Evolutionary conservation across 1,139 yeast genomes (phyloP).

Genomic region (Suhomyces wounanorum): DNA sequence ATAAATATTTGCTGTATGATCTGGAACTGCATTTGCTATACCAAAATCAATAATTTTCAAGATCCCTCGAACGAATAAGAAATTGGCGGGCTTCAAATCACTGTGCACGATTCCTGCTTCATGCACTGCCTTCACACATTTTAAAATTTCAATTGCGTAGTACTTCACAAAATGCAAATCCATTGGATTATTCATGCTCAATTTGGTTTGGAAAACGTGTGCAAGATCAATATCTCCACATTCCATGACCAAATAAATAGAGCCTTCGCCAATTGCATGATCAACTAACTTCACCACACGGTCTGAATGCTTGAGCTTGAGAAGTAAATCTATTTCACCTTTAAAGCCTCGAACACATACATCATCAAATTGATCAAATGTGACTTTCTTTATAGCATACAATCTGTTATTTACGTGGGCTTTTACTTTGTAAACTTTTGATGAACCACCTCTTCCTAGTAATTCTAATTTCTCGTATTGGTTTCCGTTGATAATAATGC

Average conservation of each 20-base stretch:
- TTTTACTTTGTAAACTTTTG: constrained; percentile 85
- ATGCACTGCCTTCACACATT: constrained; percentile 88
- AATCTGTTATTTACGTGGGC: constrained; percentile 51
- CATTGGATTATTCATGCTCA: constrained; percentile 46
- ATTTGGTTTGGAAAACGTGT: constrained; percentile 67
- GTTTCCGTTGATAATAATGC: constrained; percentile 52
- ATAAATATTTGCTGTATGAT: constrained; percentile 86
- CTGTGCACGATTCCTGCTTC: constrained; percentile 88
- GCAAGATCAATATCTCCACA: constrained; percentile 94
- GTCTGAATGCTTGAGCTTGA: constrained; percentile 58
- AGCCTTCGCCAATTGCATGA: constrained; percentile 64
- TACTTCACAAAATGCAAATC: constrained; percentile 81
- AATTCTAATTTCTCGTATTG: constrained; percentile 76
- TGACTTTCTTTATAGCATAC: constrained; percentile 82
- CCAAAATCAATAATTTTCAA: constrained; percentile 94
- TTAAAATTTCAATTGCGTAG: constrained; percentile 76
- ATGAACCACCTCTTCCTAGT: constrained; percentile 90
- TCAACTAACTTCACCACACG: constrained; percentile 83
- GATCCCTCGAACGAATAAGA: constrained; percentile 80
- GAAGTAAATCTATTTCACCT: constrained; percentile 82
- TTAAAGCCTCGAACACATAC: constrained; percentile 74
- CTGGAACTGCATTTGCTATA: constrained; percentile 92
- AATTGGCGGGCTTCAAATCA: constrained; percentile 94
- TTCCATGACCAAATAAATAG: constrained; percentile 83
- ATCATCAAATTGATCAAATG: constrained; percentile 79